A percentile compares a stretch with the other conserved stretches of the same genome.
Conservation (phyloP, 2,329 filamentous ascomycete genomes). For the Sphaerulina musiva region DNA sequence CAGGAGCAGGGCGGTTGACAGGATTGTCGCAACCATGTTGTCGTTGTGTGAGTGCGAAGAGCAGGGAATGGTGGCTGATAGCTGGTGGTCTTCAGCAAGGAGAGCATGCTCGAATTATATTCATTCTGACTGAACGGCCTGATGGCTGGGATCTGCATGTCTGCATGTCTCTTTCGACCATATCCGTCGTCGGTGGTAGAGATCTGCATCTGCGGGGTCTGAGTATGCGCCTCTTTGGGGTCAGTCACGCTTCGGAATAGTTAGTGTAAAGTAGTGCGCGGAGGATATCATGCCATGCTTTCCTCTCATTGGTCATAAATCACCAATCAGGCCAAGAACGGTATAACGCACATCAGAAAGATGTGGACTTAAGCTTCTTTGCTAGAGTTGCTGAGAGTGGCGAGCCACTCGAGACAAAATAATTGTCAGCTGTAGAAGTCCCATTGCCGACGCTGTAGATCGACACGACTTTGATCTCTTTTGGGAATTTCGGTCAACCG, state of each 20-base stretch:
- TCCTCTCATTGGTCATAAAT: not conserved
- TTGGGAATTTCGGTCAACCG: conserved; percentile 2
- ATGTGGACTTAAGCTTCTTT: conserved; percentile 10
- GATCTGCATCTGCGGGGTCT: conserved; percentile 2
- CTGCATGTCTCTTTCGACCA: not conserved
- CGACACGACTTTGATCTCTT: not conserved
- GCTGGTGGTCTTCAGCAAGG: not conserved
- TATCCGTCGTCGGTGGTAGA: not conserved
- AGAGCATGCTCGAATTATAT: not conserved
- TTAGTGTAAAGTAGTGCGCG: not conserved
- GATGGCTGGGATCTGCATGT: not conserved
- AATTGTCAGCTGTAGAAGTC: not conserved
- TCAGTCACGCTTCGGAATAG: not conserved
- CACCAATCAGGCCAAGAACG: not conserved
- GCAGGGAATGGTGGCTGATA: not conserved
- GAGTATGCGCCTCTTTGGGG: not conserved
- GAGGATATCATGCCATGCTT: not conserved
- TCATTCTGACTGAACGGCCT: not conserved
- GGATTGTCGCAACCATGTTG: conserved; percentile 5
- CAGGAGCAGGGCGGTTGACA: conserved; percentile 16
- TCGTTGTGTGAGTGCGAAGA: not conserved
- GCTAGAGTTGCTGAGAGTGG: conserved; percentile 9
- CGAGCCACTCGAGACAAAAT: not conserved
- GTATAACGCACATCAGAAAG: not conserved
- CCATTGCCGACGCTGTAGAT: not conserved